A percentile compares a stretch with the other conserved stretches of the same genome.
Evolutionary conservation across 176 grass and related monocot species (phyloP).

Genomic region (Thinopyrum elongatum): DNA sequence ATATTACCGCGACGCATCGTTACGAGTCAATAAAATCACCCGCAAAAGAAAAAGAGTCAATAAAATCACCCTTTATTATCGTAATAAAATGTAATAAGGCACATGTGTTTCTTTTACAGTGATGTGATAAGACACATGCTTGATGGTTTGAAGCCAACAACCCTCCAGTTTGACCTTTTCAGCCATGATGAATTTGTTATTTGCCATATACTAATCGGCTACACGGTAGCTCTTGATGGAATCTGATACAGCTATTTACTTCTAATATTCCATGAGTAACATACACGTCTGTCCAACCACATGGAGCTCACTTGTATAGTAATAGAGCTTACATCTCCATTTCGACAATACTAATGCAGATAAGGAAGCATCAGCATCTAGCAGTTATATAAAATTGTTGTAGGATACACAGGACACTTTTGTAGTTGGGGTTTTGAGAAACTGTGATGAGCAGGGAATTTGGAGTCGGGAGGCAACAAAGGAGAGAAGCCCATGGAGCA

Average conservation of each 20-base stretch:
- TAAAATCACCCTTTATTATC: neutral
- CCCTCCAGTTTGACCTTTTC: neutral
- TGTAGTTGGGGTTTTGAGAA: neutral
- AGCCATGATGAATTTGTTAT: too few species aligned
- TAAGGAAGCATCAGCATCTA: constrained; percentile 3
- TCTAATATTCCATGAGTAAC: constrained; percentile 34
- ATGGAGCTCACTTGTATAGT: constrained; percentile 16
- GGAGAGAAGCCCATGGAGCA: constrained; percentile 50
- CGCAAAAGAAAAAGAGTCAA: too few species aligned
- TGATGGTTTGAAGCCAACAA: neutral
- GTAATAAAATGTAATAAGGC: neutral
- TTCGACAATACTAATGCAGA: constrained; percentile 7
- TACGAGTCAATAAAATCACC: neutral
- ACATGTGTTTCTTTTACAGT: neutral
- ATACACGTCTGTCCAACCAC: constrained; percentile 19
- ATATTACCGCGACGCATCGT: neutral
- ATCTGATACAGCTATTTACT: neutral
- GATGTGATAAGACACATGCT: neutral
- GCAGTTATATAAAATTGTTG: neutral
- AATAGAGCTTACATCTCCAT: constrained; percentile 20
- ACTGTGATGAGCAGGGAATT: constrained; percentile 31
- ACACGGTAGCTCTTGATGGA: neutral
- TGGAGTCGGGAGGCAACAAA: constrained; percentile 42
- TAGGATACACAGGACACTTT: neutral
- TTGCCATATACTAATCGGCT: neutral